A percentile compares a stretch with the other conserved stretches of the same genome.
These are phyloP conservation scores for Sporothrix inflata DNA, from an alignment of 2,329 filamentous ascomycete genomes.

Conservation along the genomic window DNA sequence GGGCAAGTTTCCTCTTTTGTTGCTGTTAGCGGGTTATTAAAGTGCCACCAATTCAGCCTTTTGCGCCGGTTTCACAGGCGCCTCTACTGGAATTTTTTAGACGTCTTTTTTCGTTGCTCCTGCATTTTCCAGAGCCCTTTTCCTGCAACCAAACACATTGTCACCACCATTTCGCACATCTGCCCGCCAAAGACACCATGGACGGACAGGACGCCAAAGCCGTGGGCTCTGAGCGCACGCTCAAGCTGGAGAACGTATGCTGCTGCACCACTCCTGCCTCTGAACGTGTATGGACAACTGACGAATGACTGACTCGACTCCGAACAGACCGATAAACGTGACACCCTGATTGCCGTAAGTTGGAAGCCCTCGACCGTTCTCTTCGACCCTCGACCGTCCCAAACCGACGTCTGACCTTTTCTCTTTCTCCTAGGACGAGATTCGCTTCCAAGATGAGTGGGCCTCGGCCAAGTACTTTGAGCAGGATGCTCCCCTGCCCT, in stretches of 20 bases:
- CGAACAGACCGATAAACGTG: slow-evolving; percentile 78
- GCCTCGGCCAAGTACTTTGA: slow-evolving; percentile 78
- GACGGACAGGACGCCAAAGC: slow-evolving; percentile 28
- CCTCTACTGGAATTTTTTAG: slow-evolving; percentile 15
- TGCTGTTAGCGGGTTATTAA: slow-evolving; percentile 9
- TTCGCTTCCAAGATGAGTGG: slow-evolving; percentile 90
- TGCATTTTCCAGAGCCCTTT: slow-evolving; percentile 11
- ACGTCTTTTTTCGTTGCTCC: slow-evolving; percentile 8
- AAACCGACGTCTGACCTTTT: neutral
- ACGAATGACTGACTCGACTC: neutral
- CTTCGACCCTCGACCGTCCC: neutral
- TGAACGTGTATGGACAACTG: neutral
- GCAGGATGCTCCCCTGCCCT: slow-evolving; percentile 76
- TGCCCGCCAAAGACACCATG: slow-evolving; percentile 25
- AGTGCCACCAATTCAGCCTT: slow-evolving; percentile 27
- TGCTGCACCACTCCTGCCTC: neutral
- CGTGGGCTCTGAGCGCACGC: slow-evolving; percentile 33
- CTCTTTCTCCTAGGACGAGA: slow-evolving; percentile 57
- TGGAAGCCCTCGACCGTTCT: neutral
- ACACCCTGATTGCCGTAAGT: slow-evolving; percentile 70
- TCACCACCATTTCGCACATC: neutral
- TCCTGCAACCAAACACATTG: slow-evolving; percentile 19
- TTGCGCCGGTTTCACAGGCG: slow-evolving; percentile 17
- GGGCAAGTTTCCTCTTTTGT: slow-evolving; percentile 27
- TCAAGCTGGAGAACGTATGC: slow-evolving; percentile 44